phyloP scores from a whole-genome alignment of 352 stramenopile genomes.

The Peronospora destructor region DNA sequence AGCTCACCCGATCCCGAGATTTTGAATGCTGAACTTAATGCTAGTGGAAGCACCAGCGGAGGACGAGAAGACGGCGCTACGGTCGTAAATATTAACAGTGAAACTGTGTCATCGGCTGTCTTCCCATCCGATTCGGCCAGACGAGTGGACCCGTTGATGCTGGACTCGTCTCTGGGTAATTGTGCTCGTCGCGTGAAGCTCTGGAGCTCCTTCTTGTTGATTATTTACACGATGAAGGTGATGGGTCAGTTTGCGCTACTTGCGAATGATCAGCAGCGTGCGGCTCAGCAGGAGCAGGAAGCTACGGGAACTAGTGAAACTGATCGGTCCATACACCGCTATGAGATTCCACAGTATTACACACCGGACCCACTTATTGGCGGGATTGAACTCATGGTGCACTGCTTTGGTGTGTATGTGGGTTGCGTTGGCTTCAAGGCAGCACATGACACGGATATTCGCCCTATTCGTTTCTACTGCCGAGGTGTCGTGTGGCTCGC shows the following conservation, averaged over 20 bases:
- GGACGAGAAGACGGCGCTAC: slow-evolving; percentile 44
- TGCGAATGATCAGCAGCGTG: slow-evolving; percentile 65
- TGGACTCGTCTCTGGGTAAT: slow-evolving; percentile 76
- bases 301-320: slow-evolving; percentile 25
- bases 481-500: slow-evolving; percentile 72
- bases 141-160: slow-evolving; percentile 79
- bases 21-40: slow-evolving; percentile 34
- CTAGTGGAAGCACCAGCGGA: slow-evolving; percentile 17
- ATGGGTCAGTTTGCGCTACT: slow-evolving; percentile 82
- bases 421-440: slow-evolving; percentile 83
- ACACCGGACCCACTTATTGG: slow-evolving; percentile 67
- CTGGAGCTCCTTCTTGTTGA: slow-evolving; percentile 82
- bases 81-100: slow-evolving; percentile 74
- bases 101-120: slow-evolving; percentile 77
- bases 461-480: slow-evolving; percentile 79
- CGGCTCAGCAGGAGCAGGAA: slow-evolving; percentile 28
- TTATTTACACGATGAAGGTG: slow-evolving; percentile 88
- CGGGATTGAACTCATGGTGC: slow-evolving; percentile 60
- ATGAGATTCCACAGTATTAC: slow-evolving; percentile 73
- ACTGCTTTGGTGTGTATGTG: slow-evolving; percentile 81
- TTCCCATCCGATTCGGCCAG: slow-evolving; percentile 77
- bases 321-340: slow-evolving; percentile 39
- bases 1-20: slow-evolving; percentile 56
- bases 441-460: slow-evolving; percentile 81
- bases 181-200: slow-evolving; percentile 79